Base-by-base conservation (phyloP, 148 eudicot genomes). In the Chenopodium album region DNA sequence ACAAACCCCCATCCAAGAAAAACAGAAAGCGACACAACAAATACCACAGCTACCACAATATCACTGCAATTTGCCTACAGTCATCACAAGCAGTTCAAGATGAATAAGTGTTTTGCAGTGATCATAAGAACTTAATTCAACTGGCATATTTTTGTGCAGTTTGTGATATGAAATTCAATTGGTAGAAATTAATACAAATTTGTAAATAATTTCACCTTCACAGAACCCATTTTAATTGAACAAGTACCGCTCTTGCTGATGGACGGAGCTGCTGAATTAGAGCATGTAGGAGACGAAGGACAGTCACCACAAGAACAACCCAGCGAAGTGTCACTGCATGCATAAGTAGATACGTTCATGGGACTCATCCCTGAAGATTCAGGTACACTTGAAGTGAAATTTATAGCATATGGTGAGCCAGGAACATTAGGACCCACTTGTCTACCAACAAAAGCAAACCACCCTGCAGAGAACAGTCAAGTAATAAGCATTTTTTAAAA, bases 221-320 rank as follows among this genome's bases (percentile, higher is more conserved):
- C 71, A 76, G 99, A 90, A n/a, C 99, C 99, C 84, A 94, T 86
- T 84, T 87, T 92, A 73, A 94, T 81, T 70, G 91, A 90, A 84
- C 99, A 97, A 22, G 97, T 90, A 82, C 86, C 84, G 44, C 88
- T 83, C 83, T 87, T 86, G 50, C 80, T 87, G 48, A 86, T 32
- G 13, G 90, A 20, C 72, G 94, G 89, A 84, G 90, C 81, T 82
- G 93, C 90, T n/a, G 98, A 90, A 83, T 32, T 89, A 62, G 97
- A 89, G 80, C 99, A 97, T 48, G 88, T 87, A 78, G 90, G 70
- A 76, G 99, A 86, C 31, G 92, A 87, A 81, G 95, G 91, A 78
- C 99, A 97, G 88, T 97, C 99, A 79, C 99, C 99, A 88, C 99
- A 97, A 66, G 98, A 97, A 87, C 99, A 97, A 68, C 99, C 97